phyloP scores from a whole-genome alignment of 352 stramenopile species.

The Phytophthora brassicae region DNA sequence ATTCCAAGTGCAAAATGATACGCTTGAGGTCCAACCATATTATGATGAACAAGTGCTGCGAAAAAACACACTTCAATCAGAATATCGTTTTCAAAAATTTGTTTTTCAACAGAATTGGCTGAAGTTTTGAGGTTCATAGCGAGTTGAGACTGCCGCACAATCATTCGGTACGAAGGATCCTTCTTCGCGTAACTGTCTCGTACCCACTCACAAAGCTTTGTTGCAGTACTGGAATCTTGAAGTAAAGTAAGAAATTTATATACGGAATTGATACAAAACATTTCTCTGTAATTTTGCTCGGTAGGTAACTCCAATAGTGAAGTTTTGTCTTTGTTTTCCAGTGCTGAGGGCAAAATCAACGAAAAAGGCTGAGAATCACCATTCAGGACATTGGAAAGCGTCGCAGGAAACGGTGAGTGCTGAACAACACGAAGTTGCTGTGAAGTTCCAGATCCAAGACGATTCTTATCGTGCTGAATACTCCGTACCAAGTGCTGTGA shows the following conservation, averaged over 20 bases:
- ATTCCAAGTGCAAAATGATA: slow-evolving; percentile 37
- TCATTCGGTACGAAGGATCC: slow-evolving; percentile 72
- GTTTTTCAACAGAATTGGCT: slow-evolving; percentile 8
- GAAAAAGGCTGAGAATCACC: slow-evolving; percentile 30
- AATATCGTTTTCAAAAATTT: slow-evolving; percentile 32
- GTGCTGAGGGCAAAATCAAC: slow-evolving; percentile 35
- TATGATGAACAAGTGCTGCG: slow-evolving; percentile 62
- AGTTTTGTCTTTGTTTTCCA: not conserved
- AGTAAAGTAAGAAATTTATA: slow-evolving; percentile 27
- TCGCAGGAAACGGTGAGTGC: slow-evolving; percentile 34
- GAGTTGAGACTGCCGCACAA: slow-evolving; percentile 46
- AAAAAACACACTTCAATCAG: slow-evolving; percentile 60
- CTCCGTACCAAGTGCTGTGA: slow-evolving; percentile 14
- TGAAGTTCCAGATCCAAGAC: not conserved
- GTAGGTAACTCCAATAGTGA: slow-evolving; percentile 5
- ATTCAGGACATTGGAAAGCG: not conserved
- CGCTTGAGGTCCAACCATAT: slow-evolving; percentile 25
- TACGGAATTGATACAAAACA: slow-evolving; percentile 25
- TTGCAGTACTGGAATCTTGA: slow-evolving; percentile 14
- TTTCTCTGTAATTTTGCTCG: slow-evolving; percentile 22
- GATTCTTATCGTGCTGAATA: slow-evolving; percentile 9
- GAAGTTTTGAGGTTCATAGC: slow-evolving; percentile 14
- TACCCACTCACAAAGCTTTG: slow-evolving; percentile 56
- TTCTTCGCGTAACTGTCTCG: slow-evolving; percentile 45
- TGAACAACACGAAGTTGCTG: slow-evolving; percentile 23